Evolutionary conservation across 352 stramenopile genomes (phyloP), one percentile per base, ranked within the genome.

Genomic region (Pythium guiyangense): DNA sequence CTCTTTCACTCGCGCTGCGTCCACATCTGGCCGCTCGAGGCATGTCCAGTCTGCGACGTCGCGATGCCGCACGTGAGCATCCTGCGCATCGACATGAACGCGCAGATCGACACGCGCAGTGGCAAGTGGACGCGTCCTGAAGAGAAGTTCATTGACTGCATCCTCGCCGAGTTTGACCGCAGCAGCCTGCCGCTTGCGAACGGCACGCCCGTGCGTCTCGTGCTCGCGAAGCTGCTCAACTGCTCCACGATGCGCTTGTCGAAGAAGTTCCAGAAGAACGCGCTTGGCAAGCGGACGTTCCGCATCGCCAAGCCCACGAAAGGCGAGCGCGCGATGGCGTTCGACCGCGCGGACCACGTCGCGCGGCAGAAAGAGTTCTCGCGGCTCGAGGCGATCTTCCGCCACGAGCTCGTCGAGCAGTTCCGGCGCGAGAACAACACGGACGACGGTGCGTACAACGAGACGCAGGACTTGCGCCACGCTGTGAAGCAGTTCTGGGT

Each of bases 201-300:
- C 56, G 84, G 84, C 59, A 94, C 84, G 22, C 84, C 84, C 42
- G 85, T 94, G 59, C 84, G 84, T 1, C 68, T 94, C 20, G 82
- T 91, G 59, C 69, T 94, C 14, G 82, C 84, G 35, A 91, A 86
- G 66, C 70, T 94, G 61, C 84, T 94, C 51, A 94, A 94, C 63
- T 94, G 84, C 64, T 92, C 82, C 51, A 90, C 84, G n/a, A 94
- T 94, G 84, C 72, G 84, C 25, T 63, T 94, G 31, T 94, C 84
- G 17, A 94, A 94, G 63, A 94, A 94, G 64, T 94, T 94, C 57
- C 84, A 94, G 60, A 92, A 92, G 66, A 94, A 94, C 59, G 84
- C 84, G 31, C 64, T 94, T 31, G 84, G 84, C 31, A 94, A 94
- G 59, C 70, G 83, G 17, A 94, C 84, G n/a, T 94, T 91, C 62